Evolutionary conservation across 352 stramenopile species (phyloP).

Genomic region (Blastocystis hominis): DNA sequence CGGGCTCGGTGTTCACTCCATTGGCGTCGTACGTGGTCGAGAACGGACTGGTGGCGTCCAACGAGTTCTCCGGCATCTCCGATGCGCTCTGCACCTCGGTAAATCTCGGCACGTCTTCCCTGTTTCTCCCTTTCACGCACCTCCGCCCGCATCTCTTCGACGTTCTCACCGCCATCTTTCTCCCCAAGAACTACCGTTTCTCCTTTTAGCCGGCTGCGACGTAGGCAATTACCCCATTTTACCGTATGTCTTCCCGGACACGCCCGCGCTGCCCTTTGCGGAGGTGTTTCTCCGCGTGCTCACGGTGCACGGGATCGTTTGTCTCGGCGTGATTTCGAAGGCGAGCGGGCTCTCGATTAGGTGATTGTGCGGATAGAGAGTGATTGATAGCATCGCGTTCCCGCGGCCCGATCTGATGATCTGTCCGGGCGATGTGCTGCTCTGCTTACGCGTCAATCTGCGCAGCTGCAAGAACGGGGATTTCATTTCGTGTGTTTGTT

Average conservation of each 20-base stretch:
- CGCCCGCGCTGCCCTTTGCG: background rate
- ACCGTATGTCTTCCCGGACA: background rate
- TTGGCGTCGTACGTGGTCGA: constrained; percentile 23
- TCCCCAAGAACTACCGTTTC: constrained; percentile 20
- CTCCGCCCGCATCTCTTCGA: constrained; percentile 27
- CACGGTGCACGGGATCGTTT: constrained; percentile 4
- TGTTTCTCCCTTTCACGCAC: constrained; percentile 44
- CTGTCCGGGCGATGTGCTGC: background rate
- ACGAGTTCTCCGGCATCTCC: constrained; percentile 21
- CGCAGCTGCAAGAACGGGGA: background rate
- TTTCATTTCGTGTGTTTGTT: constrained; percentile 29
- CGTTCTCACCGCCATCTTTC: constrained; percentile 36
- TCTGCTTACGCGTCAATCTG: constrained; percentile 36
- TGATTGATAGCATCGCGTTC: constrained; percentile 24
- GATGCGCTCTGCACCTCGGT: constrained; percentile 40
- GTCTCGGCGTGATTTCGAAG: constrained; percentile 44
- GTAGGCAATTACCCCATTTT: constrained; percentile 27
- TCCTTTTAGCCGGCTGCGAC: background rate
- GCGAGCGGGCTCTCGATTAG: constrained; percentile 30
- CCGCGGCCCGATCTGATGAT: constrained; percentile 13
- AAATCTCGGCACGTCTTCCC: background rate
- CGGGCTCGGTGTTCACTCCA: constrained; percentile 14
- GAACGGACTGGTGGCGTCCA: constrained; percentile 4
- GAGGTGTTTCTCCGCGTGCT: constrained; percentile 44
- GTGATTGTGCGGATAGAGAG: background rate